Evolutionary conservation across 2,329 filamentous ascomycete species (phyloP).

Genomic region (Claviceps paspali): DNA sequence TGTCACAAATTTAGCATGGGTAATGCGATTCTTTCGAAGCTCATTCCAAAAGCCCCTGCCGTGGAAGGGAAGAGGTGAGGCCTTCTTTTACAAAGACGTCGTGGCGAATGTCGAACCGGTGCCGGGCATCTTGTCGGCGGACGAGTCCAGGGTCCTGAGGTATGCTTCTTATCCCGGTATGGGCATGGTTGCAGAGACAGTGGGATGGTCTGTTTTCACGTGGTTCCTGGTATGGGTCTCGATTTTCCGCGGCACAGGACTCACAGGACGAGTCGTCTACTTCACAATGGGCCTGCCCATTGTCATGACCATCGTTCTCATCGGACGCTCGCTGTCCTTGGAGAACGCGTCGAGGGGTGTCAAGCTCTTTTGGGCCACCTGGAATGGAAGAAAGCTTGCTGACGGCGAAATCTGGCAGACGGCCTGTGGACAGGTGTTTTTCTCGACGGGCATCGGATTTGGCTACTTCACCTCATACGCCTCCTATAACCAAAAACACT

Average conservation of each 20-base stretch:
- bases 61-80: conserved; percentile 33
- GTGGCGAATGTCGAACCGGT: conserved; percentile 30
- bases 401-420: conserved; percentile 41
- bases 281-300: conserved; percentile 48
- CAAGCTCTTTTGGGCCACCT: conserved; percentile 28
- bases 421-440: conserved; percentile 45
- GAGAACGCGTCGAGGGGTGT: conserved; percentile 37
- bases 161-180: conserved; percentile 32
- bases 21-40: conserved; percentile 42
- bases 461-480: conserved; percentile 44
- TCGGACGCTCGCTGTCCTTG: conserved; percentile 37
- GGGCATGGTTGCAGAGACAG: conserved; percentile 36
- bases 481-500: conserved; percentile 40
- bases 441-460: conserved; percentile 42
- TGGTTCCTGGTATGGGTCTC: conserved; percentile 46
- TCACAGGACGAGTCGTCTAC: conserved; percentile 44
- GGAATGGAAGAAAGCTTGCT: conserved; percentile 33
- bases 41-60: conserved; percentile 39
- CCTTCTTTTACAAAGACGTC: conserved; percentile 36
- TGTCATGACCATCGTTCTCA: conserved; percentile 38
- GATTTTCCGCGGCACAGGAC: conserved; percentile 41
- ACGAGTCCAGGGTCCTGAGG: conserved; percentile 21
- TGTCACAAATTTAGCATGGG: conserved; percentile 40
- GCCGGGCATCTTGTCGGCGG: conserved; percentile 21
- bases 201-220: conserved; percentile 41